Evolutionary conservation across 2,329 filamentous ascomycete genomes (phyloP).

Genomic region (Fusarium avenaceum): DNA sequence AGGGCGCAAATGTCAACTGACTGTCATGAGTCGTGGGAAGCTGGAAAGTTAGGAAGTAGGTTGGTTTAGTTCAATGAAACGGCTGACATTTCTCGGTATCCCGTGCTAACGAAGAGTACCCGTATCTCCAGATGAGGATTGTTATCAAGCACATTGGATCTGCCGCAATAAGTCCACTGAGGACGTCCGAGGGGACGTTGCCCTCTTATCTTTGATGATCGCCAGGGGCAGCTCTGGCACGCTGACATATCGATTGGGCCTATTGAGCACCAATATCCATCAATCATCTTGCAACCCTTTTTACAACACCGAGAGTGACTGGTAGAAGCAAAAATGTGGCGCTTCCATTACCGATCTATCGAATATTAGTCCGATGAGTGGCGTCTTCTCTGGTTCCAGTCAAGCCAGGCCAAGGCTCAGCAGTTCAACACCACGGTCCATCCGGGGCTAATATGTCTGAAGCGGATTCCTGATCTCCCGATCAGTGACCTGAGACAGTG

Average conservation of each 20-base stretch:
- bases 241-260: slow-evolving; percentile 4
- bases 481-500: slow-evolving; percentile 48
- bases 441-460: slow-evolving; percentile 9
- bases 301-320: neutral
- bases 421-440: neutral
- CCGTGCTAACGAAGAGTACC: neutral
- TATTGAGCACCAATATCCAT: neutral
- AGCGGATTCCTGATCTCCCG: slow-evolving; percentile 28
- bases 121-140: slow-evolving; percentile 5
- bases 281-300: neutral
- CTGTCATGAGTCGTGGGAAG: slow-evolving; percentile 1
- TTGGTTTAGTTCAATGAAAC: neutral
- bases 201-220: slow-evolving; percentile 2
- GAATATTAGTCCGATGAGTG: slow-evolving; percentile 26
- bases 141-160: neutral
- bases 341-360: slow-evolving; percentile 12
- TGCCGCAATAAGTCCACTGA: neutral
- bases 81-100: neutral
- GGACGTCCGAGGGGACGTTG: neutral
- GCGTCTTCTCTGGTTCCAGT: neutral
- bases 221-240: slow-evolving; percentile 14
- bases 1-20: neutral
- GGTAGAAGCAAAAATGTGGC: slow-evolving; percentile 28
- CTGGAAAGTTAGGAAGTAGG: neutral
- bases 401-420: neutral